A percentile compares a stretch with the other conserved stretches of the same genome.
Conservation (phyloP, 805 yeast species). For the Myxozyma udenii region DNA sequence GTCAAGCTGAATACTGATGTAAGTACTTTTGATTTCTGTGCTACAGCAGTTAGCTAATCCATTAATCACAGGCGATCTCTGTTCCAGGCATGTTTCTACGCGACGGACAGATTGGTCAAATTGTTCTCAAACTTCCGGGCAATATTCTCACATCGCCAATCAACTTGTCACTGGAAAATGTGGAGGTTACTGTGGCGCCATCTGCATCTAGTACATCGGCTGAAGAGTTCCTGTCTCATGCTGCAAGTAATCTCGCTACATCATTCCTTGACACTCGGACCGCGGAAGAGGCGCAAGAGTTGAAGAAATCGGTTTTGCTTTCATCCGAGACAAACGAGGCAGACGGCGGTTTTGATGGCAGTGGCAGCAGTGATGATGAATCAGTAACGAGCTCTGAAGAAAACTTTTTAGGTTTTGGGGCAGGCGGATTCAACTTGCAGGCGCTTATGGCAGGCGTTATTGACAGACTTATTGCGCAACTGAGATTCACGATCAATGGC, state of each 20-base stretch:
- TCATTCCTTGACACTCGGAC: slow-evolving; percentile 45
- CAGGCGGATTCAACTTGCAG: slow-evolving; percentile 34
- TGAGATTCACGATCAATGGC: slow-evolving; percentile 30
- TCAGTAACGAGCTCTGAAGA: slow-evolving; percentile 9
- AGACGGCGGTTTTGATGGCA: slow-evolving; percentile 12
- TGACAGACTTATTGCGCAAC: slow-evolving; percentile 41
- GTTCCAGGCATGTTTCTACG: slow-evolving; percentile 30
- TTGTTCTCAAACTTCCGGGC: slow-evolving; percentile 25
- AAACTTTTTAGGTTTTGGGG: slow-evolving; percentile 34
- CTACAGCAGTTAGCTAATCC: neutral
- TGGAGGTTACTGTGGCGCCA: slow-evolving; percentile 50
- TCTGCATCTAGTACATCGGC: slow-evolving; percentile 30
- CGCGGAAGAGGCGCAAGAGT: slow-evolving; percentile 13
- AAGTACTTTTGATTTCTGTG: neutral
- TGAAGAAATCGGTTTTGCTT: slow-evolving; percentile 15
- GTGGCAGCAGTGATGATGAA: slow-evolving; percentile 6
- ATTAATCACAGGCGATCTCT: slow-evolving; percentile 19
- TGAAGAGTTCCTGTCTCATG: slow-evolving; percentile 58
- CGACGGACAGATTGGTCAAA: slow-evolving; percentile 24
- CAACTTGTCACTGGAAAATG: slow-evolving; percentile 59
- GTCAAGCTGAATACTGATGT: slow-evolving; percentile 29
- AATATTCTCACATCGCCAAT: slow-evolving; percentile 46
- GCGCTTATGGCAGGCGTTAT: slow-evolving; percentile 38
- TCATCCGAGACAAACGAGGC: slow-evolving; percentile 10
- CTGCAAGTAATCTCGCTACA: slow-evolving; percentile 69